A percentile compares a stretch with the other conserved stretches of the same genome.
These are phyloP conservation scores for Ganoderma lucidum DNA, from an alignment of 1,284 basidiomycete species.

Conservation along the genomic window DNA sequence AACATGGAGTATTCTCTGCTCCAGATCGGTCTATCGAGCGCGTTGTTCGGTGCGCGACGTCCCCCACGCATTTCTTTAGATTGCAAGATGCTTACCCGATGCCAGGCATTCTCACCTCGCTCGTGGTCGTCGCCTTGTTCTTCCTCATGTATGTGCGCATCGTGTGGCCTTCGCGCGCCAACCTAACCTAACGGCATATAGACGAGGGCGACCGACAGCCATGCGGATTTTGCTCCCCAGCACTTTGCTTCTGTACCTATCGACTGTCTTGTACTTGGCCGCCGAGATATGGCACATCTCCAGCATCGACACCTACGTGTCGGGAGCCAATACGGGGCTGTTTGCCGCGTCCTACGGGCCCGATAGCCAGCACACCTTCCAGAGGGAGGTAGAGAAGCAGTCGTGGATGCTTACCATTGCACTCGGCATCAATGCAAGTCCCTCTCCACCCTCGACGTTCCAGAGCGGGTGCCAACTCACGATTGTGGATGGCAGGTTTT, in stretches of 20 bases:
- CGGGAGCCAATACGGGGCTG: neutral
- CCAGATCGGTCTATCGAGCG: neutral
- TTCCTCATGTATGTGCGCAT: neutral
- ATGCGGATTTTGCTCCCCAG: neutral
- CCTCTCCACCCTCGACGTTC: neutral
- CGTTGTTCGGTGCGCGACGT: neutral
- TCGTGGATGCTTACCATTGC: constrained; percentile 1
- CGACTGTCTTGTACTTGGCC: neutral
- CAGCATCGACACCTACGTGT: neutral
- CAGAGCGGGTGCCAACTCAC: neutral
- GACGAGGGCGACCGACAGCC: neutral
- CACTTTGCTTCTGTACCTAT: neutral
- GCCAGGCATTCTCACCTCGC: neutral
- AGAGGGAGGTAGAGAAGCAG: neutral
- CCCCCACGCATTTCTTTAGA: neutral
- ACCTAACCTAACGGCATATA: neutral
- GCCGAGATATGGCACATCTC: constrained; percentile 7
- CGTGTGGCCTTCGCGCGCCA: too few species aligned
- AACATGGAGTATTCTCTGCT: neutral
- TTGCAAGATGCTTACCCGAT: neutral
- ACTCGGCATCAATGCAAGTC: constrained; percentile 10
- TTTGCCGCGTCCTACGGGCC: neutral
- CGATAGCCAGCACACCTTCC: neutral
- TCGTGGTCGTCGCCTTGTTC: neutral
- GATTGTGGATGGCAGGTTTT: neutral